Conservation (phyloP, 2,329 filamentous ascomycete species). For the Cordyceps cateniannulata region DNA sequence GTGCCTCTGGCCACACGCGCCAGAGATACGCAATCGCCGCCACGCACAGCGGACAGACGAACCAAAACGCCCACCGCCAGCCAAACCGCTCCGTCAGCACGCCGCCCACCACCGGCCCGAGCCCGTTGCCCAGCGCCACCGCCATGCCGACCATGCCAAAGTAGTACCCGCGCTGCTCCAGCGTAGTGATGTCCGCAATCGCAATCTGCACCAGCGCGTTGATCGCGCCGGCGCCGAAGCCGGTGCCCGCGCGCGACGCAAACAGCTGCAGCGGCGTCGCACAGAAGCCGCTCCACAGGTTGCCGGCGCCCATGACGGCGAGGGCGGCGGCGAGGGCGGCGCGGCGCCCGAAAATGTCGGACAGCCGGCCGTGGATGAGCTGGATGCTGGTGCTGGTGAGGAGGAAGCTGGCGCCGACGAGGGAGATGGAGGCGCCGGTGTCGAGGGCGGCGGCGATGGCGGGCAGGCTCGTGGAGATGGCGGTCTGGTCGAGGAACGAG, state of each 20-base stretch:
- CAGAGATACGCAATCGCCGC: background rate
- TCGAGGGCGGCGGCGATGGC: conserved; percentile 2
- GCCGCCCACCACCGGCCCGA: conserved; percentile 2
- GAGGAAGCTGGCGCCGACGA: conserved; percentile 7
- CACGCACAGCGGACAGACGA: conserved; percentile 4
- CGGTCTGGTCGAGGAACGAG: conserved; percentile 9
- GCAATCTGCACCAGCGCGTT: conserved; percentile 6
- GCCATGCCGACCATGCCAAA: conserved; percentile 3
- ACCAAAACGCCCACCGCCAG: conserved; percentile 7
- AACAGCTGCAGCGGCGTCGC: conserved; percentile 1
- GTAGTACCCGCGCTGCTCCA: conserved; percentile 5
- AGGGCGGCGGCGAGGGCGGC: background rate
- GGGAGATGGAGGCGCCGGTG: conserved; percentile 4
- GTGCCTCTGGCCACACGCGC: background rate
- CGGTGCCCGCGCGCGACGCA: background rate
- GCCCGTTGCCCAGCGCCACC: background rate
- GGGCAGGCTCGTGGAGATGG: conserved; percentile 1
- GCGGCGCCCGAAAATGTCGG: background rate
- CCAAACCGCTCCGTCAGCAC: background rate
- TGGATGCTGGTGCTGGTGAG: conserved; percentile 6
- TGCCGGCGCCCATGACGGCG: conserved; percentile 3
- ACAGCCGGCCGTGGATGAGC: conserved; percentile 4
- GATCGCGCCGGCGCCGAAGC: conserved; percentile 3
- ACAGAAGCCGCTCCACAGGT: conserved; percentile 7
- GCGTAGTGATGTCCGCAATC: conserved; percentile 1